These are phyloP conservation scores for Chaetomium olivaceum DNA, from an alignment of 2,329 filamentous ascomycete genomes.

Conservation along the genomic window DNA sequence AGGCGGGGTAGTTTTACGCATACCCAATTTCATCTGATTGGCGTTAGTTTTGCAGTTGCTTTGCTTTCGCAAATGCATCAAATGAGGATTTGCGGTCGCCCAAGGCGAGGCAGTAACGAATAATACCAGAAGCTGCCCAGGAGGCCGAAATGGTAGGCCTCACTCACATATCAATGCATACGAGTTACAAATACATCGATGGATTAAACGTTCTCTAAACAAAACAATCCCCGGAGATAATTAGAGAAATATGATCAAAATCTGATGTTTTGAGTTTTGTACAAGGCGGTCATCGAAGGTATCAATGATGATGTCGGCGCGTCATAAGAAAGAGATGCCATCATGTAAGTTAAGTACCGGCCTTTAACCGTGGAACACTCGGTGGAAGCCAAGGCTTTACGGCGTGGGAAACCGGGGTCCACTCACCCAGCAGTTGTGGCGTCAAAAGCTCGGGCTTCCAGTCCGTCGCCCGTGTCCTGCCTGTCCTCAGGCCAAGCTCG, in stretches of 20 bases:
- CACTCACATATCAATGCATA: not conserved
- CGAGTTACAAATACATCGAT: not conserved
- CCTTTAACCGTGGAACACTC: not conserved
- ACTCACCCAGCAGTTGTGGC: no score
- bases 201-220: not conserved
- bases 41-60: not conserved
- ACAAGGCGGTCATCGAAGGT: not conserved
- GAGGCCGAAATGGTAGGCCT: not conserved
- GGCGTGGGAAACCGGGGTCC: not conserved
- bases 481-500: not conserved
- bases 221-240: not conserved
- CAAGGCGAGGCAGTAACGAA: not conserved
- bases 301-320: not conserved
- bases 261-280: not conserved
- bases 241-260: not conserved
- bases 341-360: not conserved
- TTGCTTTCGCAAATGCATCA: not conserved
- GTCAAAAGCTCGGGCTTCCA: slow-evolving; percentile 1
- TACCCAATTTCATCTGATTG: slow-evolving; percentile 1
- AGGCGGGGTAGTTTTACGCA: not conserved
- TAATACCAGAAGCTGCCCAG: not conserved
- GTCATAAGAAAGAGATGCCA: not conserved
- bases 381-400: not conserved
- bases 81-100: not conserved
- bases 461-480: not conserved